Evolutionary conservation across 2,329 filamentous ascomycete species (phyloP).

Genomic region (Fusarium ramigenum): DNA sequence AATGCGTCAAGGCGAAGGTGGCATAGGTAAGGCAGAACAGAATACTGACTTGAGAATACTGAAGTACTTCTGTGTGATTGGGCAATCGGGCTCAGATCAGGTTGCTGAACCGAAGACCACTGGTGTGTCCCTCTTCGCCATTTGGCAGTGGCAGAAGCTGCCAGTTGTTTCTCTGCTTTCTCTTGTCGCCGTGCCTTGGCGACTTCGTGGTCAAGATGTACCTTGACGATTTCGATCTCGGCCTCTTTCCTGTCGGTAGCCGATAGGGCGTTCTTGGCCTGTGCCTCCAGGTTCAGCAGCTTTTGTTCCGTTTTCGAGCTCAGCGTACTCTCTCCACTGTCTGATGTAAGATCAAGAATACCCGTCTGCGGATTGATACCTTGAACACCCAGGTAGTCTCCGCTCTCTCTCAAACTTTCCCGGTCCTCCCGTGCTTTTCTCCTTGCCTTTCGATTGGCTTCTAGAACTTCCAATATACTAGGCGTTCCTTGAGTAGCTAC

Average conservation of each 20-base stretch:
- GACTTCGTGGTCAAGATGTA: conserved; percentile 45
- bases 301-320: conserved; percentile 46
- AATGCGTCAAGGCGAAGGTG: not conserved
- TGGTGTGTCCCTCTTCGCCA: conserved; percentile 58
- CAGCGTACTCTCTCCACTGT: conserved; percentile 54
- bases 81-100: conserved; percentile 59
- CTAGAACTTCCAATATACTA: conserved; percentile 31
- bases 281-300: conserved; percentile 46
- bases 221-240: conserved; percentile 53
- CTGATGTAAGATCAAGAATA: conserved; percentile 59
- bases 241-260: conserved; percentile 56
- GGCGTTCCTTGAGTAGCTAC: not conserved
- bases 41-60: conserved; percentile 37
- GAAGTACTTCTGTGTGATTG: conserved; percentile 50
- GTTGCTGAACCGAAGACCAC: conserved; percentile 63
- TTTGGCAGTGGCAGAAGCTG: conserved; percentile 47
- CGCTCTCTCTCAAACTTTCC: conserved; percentile 60
- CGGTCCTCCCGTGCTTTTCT: conserved; percentile 49
- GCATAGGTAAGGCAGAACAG: conserved; percentile 12
- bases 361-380: conserved; percentile 67
- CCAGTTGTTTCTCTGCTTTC: conserved; percentile 49
- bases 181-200: conserved; percentile 57
- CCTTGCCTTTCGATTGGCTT: conserved; percentile 47
- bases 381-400: conserved; percentile 68
- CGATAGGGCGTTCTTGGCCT: conserved; percentile 48